Percentiles rank a stretch among this genome's conserved stretches.
phyloP scores from a whole-genome alignment of 2,329 filamentous ascomycete genomes.

The Exophiala oligosperma region DNA sequence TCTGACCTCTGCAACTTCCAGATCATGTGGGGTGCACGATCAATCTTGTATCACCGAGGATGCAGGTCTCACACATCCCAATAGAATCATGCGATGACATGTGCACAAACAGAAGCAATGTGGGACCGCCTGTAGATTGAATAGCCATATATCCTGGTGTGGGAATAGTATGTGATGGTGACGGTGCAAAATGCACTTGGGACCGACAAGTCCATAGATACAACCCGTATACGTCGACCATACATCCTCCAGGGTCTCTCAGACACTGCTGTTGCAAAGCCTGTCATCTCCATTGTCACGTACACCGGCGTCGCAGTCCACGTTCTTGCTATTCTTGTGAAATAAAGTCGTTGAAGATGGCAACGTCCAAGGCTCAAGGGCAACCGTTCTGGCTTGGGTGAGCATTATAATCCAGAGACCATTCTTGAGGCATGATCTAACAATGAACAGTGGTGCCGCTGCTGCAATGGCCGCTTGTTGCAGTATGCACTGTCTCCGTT shows the following conservation, averaged over 20 bases:
- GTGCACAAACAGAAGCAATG: neutral
- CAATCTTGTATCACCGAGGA: too few species aligned
- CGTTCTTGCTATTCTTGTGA: neutral
- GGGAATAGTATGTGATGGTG: too few species aligned
- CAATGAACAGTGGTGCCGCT: constrained; percentile 15
- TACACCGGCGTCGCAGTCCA: neutral
- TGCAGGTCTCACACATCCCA: too few species aligned
- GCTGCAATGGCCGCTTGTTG: constrained; percentile 22
- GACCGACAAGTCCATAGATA: too few species aligned
- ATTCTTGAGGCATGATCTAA: neutral
- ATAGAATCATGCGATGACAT: too few species aligned
- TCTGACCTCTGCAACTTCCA: neutral
- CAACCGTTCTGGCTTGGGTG: constrained; percentile 25
- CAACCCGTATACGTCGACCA: too few species aligned
- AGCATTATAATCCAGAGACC: neutral
- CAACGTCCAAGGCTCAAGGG: constrained; percentile 14
- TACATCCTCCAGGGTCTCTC: too few species aligned
- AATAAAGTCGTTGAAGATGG: neutral
- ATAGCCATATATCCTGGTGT: neutral
- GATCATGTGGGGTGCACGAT: neutral
- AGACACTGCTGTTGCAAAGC: neutral
- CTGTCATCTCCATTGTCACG: neutral
- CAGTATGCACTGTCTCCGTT: constrained; percentile 10
- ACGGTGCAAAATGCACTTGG: too few species aligned
- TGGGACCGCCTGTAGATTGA: neutral